Evolutionary conservation across 306 rosid species (phyloP), one percentile per base, ranked within the genome.

Genomic region (Castanea crenata): DNA sequence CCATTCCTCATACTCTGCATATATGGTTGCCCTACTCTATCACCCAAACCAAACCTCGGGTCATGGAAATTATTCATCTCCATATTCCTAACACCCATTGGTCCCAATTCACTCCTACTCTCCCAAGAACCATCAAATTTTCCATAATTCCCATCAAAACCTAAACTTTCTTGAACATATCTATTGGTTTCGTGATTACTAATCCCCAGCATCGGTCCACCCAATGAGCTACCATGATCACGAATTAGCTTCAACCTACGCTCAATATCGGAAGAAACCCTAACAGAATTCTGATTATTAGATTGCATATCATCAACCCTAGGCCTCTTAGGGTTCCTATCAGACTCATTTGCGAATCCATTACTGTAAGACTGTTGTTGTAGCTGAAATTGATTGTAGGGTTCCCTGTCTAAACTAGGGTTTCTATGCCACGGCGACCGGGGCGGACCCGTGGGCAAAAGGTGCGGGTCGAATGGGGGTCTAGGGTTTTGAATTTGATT

Each of bases 171-270:
- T 18, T 41, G 64, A 55, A 9, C 35, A 61, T n/a, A n/a, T 76
- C 38, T 51, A 14, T 38, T 70, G 1, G 75, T 49, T 64, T 73
- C 87, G 34, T 16, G 4, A 51, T 49, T 74, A 74, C 35, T 49
- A 80, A 72, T 18, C 21, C 73, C 67, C 1, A n/a, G 72, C 55
- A 21, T 21, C 21, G 75, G 44, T 3, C 19, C 86, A 71, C 79
- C 5, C 15, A 72, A 55, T 25, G 34, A 83, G 29, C 83, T 68
- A 1, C 99, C 99, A 83, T 95, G 98, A 70, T 95, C 99, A 6
- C 92, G 99, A 81, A 95, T 90, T 29, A 95, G 76, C 90, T 90
- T 88, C 80, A 93, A 84, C 27, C 97, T 80, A 6, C 98, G 90
- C 76, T 91, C 91, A 76, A 88, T 88, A 4, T 92, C 97, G 4